Evolutionary conservation across 2,329 filamentous ascomycete species (phyloP).

Genomic region (Tolypocladium tundrense): DNA sequence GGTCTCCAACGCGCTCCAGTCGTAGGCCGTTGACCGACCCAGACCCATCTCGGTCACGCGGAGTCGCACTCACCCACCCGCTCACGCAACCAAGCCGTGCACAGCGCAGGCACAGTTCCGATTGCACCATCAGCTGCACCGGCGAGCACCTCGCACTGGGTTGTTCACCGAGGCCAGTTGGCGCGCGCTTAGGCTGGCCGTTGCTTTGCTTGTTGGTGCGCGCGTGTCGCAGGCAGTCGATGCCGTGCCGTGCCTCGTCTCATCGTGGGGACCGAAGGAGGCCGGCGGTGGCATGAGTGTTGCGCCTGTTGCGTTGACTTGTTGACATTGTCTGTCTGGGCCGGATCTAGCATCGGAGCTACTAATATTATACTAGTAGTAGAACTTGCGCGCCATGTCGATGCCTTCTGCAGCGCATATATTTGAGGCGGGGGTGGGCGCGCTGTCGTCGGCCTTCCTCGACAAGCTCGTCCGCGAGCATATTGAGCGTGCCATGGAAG

Average conservation of each 20-base stretch:
- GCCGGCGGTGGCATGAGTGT: not conserved
- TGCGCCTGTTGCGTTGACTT: not conserved
- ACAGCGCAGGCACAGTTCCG: not conserved
- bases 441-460: slow-evolving; percentile 6
- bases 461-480: slow-evolving; percentile 18
- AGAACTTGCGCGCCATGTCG: slow-evolving; percentile 7
- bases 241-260: not conserved
- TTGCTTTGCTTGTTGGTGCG: not conserved
- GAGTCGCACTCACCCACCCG: not conserved
- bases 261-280: not conserved
- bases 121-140: not conserved
- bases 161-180: not conserved
- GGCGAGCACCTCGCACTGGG: not conserved
- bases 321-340: not conserved
- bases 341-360: not conserved
- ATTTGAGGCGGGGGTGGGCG: slow-evolving; percentile 17
- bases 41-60: not conserved
- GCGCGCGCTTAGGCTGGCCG: not conserved
- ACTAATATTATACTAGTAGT: not conserved
- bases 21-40: not conserved
- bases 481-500: slow-evolving; percentile 13
- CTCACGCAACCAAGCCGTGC: not conserved
- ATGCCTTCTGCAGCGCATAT: slow-evolving; percentile 15
- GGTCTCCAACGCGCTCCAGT: not conserved
- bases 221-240: not conserved